phyloP scores from a whole-genome alignment of 2,329 filamentous ascomycete species.

The Aspergillus cejpii region DNA sequence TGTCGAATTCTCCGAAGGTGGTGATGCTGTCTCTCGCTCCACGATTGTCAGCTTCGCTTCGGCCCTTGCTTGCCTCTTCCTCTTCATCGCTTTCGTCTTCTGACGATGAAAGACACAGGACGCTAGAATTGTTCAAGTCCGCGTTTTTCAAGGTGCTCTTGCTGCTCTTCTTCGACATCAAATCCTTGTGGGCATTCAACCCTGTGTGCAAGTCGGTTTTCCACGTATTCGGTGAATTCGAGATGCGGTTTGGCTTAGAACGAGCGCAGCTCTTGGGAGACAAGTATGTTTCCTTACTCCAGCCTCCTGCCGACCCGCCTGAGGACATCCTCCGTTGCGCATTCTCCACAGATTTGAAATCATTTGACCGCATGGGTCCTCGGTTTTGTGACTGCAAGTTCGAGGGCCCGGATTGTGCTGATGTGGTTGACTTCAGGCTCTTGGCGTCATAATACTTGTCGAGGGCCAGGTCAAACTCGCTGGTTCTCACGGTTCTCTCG shows the following conservation, averaged over 20 bases:
- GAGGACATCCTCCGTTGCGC: conserved; percentile 16
- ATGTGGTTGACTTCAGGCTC: conserved; percentile 6
- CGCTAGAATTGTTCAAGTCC: conserved; percentile 42
- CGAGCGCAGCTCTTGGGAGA: conserved; percentile 18
- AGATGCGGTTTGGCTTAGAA: conserved; percentile 10
- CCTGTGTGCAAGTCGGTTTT: conserved; percentile 13
- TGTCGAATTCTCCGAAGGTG: conserved; percentile 36
- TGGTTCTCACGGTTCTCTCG: conserved; percentile 28
- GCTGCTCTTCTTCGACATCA: conserved; percentile 35
- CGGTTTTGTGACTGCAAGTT: conserved; percentile 21
- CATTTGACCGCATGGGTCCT: conserved; percentile 18
- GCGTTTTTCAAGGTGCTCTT: conserved; percentile 33
- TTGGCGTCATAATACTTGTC: conserved; percentile 23
- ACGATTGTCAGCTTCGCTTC: conserved; percentile 8
- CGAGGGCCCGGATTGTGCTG: conserved; percentile 20
- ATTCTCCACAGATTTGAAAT: conserved; percentile 15
- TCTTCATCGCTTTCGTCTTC: conserved; percentile 41
- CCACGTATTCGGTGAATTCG: conserved; percentile 17
- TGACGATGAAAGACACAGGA: conserved; percentile 46
- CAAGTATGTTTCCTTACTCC: conserved; percentile 22
- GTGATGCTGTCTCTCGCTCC: conserved; percentile 35
- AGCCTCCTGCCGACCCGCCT: conserved; percentile 21
- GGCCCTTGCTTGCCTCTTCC: conserved; percentile 14
- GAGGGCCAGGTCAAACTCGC: conserved; percentile 30
- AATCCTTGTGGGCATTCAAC: conserved; percentile 16